Evolutionary conservation across 345 rosid species (phyloP), one percentile per base, ranked within the genome.

Genomic region (Jatropha curcas): DNA sequence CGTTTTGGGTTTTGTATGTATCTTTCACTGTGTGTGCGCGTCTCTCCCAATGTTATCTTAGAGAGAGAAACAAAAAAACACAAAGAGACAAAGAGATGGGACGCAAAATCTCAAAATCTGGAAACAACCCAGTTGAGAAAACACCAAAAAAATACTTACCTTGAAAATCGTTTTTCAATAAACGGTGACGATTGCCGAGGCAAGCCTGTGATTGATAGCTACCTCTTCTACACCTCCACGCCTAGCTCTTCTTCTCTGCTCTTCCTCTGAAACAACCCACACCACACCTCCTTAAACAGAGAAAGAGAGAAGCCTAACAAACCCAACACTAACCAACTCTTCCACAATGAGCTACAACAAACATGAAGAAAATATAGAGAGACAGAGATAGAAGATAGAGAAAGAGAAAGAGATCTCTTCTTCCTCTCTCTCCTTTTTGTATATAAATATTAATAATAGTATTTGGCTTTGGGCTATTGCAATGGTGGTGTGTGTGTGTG

Each of bases 121-220:
- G 64, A 77, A 3, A 65, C 56, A 65, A 35, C 78, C 76, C 74
- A 71, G 19, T 39, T 4, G 50, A 60, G 74, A 69, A 81, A 79
- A 73, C 24, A 46, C 62, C 75, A 71, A 76, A 72, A 59, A 33
- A 56, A 79, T 67, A 22, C 74, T 67, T 71, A 82, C 85, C 82
- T 58, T 60, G 80, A 69, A 77, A 76, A 59, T 65, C 74, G 80
- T 68, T 52, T 35, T 39, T 39, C 5, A 45, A 28, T 24, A 68
- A 22, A 78, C 46, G 66, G 68, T 71, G 74, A 65, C 14, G 80
- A 79, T 76, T 79, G 70, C 53, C 77, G 71, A 84, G 76, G 76
- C 70, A 74, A 65, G 27, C 74, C 70, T 81, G 78, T 72, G 74
- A 82, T 71, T 33, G 70, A 78, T 17, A 76, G 78, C 41, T 43